These are phyloP conservation scores for Geranium brycei DNA, from an alignment of 345 rosid genomes.

Conservation along the genomic window DNA sequence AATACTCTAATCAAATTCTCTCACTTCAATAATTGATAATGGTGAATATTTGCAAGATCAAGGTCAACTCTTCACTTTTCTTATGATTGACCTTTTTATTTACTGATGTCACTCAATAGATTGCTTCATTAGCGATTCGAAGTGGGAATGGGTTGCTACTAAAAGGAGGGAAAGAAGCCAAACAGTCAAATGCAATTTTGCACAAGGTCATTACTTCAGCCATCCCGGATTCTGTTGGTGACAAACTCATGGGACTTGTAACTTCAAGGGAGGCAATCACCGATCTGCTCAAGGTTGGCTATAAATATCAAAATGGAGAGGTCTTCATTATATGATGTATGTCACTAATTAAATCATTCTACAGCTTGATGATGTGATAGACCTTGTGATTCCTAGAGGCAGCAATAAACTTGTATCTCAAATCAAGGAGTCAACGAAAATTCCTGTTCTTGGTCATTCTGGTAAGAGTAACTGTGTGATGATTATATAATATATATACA, in stretches of 20 bases:
- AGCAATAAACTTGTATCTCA: conserved; percentile 88
- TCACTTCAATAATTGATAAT: background rate
- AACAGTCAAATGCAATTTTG: conserved; percentile 77
- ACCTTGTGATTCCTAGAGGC: conserved; percentile 99
- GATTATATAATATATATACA: too few relatives aligned
- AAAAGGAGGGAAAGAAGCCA: conserved; percentile 98
- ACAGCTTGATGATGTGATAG: conserved; percentile 97
- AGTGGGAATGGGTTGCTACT: conserved; percentile 92
- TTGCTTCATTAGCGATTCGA: conserved; percentile 86
- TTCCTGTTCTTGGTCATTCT: conserved; percentile 97
- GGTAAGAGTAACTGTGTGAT: conserved; percentile 32
- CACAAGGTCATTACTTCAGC: conserved; percentile 94
- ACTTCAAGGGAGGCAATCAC: conserved; percentile 94
- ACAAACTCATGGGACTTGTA: conserved; percentile 78
- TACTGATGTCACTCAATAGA: conserved; percentile 31
- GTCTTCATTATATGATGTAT: background rate
- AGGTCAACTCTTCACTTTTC: too few relatives aligned
- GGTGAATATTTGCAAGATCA: background rate
- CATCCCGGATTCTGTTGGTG: conserved; percentile 65
- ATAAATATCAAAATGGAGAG: background rate
- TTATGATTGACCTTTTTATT: background rate
- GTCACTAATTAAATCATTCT: conserved; percentile 14
- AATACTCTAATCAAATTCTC: background rate
- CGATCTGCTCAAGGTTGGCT: conserved; percentile 73
- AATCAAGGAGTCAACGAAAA: conserved; percentile 80